Base-by-base conservation (phyloP, 2,329 filamentous ascomycete species). In the Alternaria postmessia region DNA sequence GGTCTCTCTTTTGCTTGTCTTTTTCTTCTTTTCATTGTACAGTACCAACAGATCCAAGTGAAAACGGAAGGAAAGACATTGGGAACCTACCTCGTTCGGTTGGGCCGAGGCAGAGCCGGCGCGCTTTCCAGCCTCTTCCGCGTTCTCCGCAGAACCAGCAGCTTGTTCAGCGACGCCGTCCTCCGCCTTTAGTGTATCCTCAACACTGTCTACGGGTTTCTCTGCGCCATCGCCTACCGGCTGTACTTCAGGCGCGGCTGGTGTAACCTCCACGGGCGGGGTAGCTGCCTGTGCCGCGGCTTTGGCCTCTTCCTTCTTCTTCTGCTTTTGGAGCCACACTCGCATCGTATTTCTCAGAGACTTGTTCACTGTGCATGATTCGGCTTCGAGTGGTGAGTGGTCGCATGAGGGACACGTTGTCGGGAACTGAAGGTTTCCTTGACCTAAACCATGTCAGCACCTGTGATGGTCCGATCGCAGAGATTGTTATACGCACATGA, bases 291-390 rank as follows among this genome's bases (percentile, higher is more conserved):
- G 70, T 22, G 73, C 66, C 6, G 76, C 72, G 26, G 65, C 68
- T 56, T 76, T 78, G 18, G 69, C 71, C 34, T 75, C 74, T 54
- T 76, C 75, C 74, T 82, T 77, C 63, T 80, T 79, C 80, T 96
- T 96, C 84, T 96, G 96, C 78, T 96, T 96, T 72, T 94, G 91
- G 49, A 99, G 81, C 74, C 96, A 99, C 12, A 95, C 92, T 69
- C 92, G 91, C 67, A 98, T 90, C 2, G 95, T 99, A 26, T 92
- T 95, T 67, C 95, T 90, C n/a, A 98, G 83, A 28, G 91, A 89
- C 77, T 97, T 97, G 78, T 96, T 92, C 2, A 92, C 88, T 63
- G 91, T 93, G 83, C 94, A 97, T 67, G 95, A 90, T 61, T 92
- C 91, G 47, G 90, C 87, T 28, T 93, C 92, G 60, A 99, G 86